Conservation (phyloP, 2,329 filamentous ascomycete genomes). For the Paecilomyces niveus region DNA sequence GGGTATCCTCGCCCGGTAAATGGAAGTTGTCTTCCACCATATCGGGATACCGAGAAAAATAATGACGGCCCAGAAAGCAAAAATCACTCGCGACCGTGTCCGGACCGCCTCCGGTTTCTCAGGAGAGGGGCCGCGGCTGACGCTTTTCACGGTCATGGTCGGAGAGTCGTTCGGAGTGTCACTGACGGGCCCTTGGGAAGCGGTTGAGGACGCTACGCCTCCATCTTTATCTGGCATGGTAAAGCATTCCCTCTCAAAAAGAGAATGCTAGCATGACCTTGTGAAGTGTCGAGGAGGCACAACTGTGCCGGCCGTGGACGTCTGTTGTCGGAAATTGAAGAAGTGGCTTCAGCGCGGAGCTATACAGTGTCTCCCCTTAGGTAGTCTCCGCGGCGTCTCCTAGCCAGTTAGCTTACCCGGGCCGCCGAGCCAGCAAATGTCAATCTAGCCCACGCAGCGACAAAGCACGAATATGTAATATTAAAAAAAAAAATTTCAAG, state of each 20-base stretch:
- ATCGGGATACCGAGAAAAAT: conserved; percentile 77
- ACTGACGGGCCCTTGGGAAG: conserved; percentile 6
- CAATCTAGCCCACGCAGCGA: no score
- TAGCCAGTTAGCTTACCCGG: background rate
- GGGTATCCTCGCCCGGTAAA: conserved; percentile 79
- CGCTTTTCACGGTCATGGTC: conserved; percentile 21
- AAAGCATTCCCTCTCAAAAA: conserved; percentile 23
- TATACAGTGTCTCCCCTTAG: background rate
- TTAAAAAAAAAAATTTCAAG: no score
- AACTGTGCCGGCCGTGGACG: background rate
- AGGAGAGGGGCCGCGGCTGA: conserved; percentile 56
- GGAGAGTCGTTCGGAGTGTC: conserved; percentile 5
- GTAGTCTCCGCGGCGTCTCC: background rate
- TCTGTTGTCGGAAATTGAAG: background rate
- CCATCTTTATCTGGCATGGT: conserved; percentile 27
- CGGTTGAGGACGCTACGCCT: conserved; percentile 22
- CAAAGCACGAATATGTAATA: no score
- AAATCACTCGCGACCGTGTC: conserved; percentile 66
- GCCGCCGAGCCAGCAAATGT: no score
- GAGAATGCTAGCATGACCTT: conserved; percentile 1
- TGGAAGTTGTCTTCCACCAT: conserved; percentile 94
- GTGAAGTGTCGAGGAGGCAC: background rate
- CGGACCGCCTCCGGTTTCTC: conserved; percentile 65
- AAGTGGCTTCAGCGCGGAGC: background rate
- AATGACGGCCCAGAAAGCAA: conserved; percentile 87